phyloP scores from a whole-genome alignment of 2,329 filamentous ascomycete genomes.

The Trichophaea hybrida region DNA sequence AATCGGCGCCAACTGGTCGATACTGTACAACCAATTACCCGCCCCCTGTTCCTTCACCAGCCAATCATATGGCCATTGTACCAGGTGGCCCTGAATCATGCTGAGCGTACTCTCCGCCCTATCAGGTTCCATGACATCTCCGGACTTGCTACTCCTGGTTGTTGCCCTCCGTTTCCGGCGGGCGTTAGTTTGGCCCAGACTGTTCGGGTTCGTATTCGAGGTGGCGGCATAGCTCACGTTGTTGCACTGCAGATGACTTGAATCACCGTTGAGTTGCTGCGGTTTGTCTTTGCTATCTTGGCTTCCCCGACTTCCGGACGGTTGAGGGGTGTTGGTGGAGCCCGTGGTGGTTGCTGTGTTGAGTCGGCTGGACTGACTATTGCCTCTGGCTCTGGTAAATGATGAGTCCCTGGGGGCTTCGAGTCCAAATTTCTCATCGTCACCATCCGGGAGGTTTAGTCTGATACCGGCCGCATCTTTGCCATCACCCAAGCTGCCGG shows the following conservation, averaged over 20 bases:
- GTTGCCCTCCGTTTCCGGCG: slow-evolving; percentile 52
- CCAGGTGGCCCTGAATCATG: slow-evolving; percentile 73
- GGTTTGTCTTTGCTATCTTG: background rate
- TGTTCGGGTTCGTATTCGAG: background rate
- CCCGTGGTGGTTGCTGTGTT: slow-evolving; percentile 17
- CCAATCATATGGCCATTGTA: slow-evolving; percentile 94
- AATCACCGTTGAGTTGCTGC: background rate
- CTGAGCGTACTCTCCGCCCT: slow-evolving; percentile 72
- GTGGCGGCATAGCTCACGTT: background rate
- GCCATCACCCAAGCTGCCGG: slow-evolving; percentile 28
- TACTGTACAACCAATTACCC: slow-evolving; percentile 92
- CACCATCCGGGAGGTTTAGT: slow-evolving; percentile 8
- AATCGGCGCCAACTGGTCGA: slow-evolving; percentile 87
- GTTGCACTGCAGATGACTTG: background rate
- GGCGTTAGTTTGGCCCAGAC: background rate
- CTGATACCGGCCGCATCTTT: slow-evolving; percentile 20
- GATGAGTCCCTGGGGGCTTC: slow-evolving; percentile 1
- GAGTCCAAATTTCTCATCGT: slow-evolving; percentile 10
- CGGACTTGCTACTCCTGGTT: slow-evolving; percentile 53
- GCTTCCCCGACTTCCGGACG: background rate
- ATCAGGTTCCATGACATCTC: slow-evolving; percentile 59
- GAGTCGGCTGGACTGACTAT: slow-evolving; percentile 12
- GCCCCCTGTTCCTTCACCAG: slow-evolving; percentile 78
- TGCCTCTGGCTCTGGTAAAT: slow-evolving; percentile 14
- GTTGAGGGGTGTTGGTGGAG: background rate